A percentile compares a stretch with the other conserved stretches of the same genome.
Conservation (phyloP, 441 rosid species). For the Adansonia madagascariensis region DNA sequence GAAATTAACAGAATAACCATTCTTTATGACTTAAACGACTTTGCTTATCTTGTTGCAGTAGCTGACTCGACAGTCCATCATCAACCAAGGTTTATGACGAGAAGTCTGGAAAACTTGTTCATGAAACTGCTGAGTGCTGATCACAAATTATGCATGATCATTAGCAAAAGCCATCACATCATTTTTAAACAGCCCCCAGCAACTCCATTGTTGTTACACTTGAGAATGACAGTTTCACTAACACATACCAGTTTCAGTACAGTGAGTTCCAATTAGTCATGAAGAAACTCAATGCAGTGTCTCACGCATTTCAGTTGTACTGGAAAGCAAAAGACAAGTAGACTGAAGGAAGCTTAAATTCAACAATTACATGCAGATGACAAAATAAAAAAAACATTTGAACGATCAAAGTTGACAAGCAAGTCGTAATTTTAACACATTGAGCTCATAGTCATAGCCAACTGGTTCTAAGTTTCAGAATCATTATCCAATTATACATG, state of each 20-base stretch:
- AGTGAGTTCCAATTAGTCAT: background rate
- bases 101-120: background rate
- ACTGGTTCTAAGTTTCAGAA: background rate
- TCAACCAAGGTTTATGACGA: too few species aligned
- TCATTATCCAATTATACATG: background rate
- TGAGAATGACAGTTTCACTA: conserved; percentile 19
- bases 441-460: background rate
- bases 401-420: background rate
- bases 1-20: too few species aligned
- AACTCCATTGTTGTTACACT: conserved; percentile 9
- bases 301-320: background rate
- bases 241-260: background rate
- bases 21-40: too few species aligned
- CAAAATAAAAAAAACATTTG: background rate
- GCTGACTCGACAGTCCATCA: too few species aligned
- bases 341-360: background rate
- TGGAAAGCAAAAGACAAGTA: background rate
- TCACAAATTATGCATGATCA: background rate
- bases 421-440: background rate
- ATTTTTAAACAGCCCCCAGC: background rate
- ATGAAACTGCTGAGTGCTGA: conserved; percentile 9
- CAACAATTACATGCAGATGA: background rate
- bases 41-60: too few species aligned
- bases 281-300: conserved; percentile 8
- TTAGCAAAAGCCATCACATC: background rate